A percentile compares a stretch with the other conserved stretches of the same genome.
Evolutionary conservation across 805 yeast genomes (phyloP).

Genomic region (Sugiyamaella boreocaroliniensis): DNA sequence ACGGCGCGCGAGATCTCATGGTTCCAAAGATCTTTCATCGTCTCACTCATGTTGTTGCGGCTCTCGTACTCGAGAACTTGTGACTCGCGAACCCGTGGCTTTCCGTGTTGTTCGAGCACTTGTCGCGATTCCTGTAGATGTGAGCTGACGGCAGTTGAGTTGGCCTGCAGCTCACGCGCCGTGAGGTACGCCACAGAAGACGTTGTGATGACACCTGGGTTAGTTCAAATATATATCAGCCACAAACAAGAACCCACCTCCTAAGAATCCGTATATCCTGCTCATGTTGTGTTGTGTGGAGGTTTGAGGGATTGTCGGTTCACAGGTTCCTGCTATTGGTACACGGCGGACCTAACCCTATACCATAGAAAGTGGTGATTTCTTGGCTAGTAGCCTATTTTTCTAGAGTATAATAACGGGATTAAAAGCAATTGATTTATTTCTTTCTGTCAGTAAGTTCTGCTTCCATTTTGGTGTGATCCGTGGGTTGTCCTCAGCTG

Average conservation of each 20-base stretch:
- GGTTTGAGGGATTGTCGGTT: not conserved
- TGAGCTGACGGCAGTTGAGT: constrained; percentile 40
- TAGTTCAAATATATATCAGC: not conserved
- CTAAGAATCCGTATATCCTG: constrained; percentile 46
- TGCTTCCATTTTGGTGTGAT: too few relatives aligned
- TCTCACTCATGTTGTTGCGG: constrained; percentile 46
- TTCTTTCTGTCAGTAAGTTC: too few relatives aligned
- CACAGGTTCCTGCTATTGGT: not conserved
- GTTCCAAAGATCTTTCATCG: constrained; percentile 74
- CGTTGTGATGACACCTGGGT: constrained; percentile 52
- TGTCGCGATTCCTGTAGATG: constrained; percentile 44
- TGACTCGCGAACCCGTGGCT: constrained; percentile 40
- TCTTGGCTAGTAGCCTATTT: too few relatives aligned
- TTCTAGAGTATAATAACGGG: too few relatives aligned
- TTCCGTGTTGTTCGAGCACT: constrained; percentile 48
- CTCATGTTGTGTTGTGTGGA: constrained; percentile 6
- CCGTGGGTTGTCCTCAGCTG: too few relatives aligned
- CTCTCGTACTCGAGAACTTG: constrained; percentile 41
- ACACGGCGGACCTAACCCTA: too few relatives aligned
- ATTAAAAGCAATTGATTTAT: too few relatives aligned
- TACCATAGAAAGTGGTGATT: too few relatives aligned
- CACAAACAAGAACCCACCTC: constrained; percentile 35
- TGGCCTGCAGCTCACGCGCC: constrained; percentile 46
- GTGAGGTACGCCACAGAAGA: constrained; percentile 54
- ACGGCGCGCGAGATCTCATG: constrained; percentile 59